Evolutionary conservation across 768 basidiomycete genomes (phyloP).

Genomic region (Candolleomyces aberdarensis): DNA sequence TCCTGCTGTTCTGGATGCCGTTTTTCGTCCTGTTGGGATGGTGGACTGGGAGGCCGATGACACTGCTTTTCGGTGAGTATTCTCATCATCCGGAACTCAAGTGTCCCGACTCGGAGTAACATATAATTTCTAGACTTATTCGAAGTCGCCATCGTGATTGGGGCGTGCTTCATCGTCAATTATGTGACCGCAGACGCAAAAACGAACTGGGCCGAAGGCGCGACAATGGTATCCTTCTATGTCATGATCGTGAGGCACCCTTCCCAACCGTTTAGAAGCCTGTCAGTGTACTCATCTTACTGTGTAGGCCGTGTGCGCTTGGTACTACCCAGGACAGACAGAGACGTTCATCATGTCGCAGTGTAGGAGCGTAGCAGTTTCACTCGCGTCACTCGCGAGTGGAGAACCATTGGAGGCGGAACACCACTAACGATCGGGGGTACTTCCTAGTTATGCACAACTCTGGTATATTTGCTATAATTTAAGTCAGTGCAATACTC

Average conservation of each 20-base stretch:
- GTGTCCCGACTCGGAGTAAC: background rate
- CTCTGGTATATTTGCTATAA: background rate
- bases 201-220: conserved; percentile 78
- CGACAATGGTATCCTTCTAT: conserved; percentile 65
- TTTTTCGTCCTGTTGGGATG: conserved; percentile 66
- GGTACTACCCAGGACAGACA: conserved; percentile 63
- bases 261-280: background rate
- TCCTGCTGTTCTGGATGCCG: conserved; percentile 78
- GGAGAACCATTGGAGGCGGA: background rate
- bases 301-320: conserved; percentile 54
- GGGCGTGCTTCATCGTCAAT: conserved; percentile 73
- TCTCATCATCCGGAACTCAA: background rate
- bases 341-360: conserved; percentile 38
- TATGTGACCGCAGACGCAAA: conserved; percentile 77
- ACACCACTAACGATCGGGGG: background rate
- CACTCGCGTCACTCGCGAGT: background rate
- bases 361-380: background rate
- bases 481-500: background rate
- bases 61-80: conserved; percentile 61
- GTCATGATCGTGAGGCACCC: conserved; percentile 50
- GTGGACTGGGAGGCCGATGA: conserved; percentile 60
- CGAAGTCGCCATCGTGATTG: conserved; percentile 62
- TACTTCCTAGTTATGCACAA: background rate
- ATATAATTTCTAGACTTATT: conserved; percentile 48
- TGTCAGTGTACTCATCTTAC: background rate